Evolutionary conservation across 2,329 filamentous ascomycete species (phyloP).

Genomic region (Dactylonectria macrodidyma): DNA sequence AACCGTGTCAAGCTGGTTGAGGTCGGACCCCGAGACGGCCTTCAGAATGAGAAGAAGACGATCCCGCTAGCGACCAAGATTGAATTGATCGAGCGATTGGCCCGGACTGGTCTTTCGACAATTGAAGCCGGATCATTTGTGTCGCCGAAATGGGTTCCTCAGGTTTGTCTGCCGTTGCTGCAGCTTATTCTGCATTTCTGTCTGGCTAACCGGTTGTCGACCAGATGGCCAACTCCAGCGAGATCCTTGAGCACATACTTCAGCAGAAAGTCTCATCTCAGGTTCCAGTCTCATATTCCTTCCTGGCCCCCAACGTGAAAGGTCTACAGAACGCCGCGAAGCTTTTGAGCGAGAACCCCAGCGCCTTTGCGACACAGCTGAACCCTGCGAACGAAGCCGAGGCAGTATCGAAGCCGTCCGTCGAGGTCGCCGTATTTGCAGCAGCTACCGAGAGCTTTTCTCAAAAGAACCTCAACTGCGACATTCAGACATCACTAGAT

Average conservation of each 20-base stretch:
- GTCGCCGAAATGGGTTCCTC: conserved; percentile 87
- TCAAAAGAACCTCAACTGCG: conserved; percentile 86
- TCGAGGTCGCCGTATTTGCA: conserved; percentile 86
- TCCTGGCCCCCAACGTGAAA: conserved; percentile 83
- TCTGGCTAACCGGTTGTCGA: conserved; percentile 30
- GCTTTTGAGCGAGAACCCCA: conserved; percentile 67
- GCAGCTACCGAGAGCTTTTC: conserved; percentile 87
- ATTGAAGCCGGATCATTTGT: conserved; percentile 91
- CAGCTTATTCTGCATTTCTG: not conserved
- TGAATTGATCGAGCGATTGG: conserved; percentile 79
- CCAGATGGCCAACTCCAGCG: conserved; percentile 84
- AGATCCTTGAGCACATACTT: conserved; percentile 80
- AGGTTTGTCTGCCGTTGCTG: conserved; percentile 62
- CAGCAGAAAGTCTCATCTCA: conserved; percentile 68
- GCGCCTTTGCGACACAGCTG: conserved; percentile 66
- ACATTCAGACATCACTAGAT: conserved; percentile 80
- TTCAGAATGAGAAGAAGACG: conserved; percentile 85
- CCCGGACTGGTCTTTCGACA: conserved; percentile 76
- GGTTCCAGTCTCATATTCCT: conserved; percentile 79
- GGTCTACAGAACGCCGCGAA: conserved; percentile 76
- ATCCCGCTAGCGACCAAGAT: conserved; percentile 83
- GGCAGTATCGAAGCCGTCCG: conserved; percentile 60
- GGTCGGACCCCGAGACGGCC: conserved; percentile 87
- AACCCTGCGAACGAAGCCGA: conserved; percentile 56
- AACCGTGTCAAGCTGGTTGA: conserved; percentile 78